These are phyloP conservation scores for Lyophyllum semitale DNA, from an alignment of 768 basidiomycete genomes.

Conservation along the genomic window DNA sequence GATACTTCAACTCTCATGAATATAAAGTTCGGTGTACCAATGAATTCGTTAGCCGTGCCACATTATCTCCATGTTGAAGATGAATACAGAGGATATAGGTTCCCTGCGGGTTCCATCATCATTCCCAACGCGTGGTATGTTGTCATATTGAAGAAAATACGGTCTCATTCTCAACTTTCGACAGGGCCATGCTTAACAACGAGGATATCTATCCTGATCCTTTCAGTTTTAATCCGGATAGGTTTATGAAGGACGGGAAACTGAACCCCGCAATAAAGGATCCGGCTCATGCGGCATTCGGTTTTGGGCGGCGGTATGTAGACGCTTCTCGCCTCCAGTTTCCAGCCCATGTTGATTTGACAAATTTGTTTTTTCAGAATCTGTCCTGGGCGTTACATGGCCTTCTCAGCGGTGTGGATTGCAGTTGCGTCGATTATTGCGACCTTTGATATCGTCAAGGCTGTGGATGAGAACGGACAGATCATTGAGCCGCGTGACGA, in stretches of 20 bases:
- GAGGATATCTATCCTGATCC: constrained; percentile 32
- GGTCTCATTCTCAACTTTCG: background rate
- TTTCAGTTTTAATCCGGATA: constrained; percentile 32
- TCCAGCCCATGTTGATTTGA: background rate
- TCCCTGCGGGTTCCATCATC: constrained; percentile 32
- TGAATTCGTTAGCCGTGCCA: constrained; percentile 27
- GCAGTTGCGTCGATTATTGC: constrained; percentile 29
- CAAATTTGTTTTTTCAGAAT: constrained; percentile 5
- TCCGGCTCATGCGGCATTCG: constrained; percentile 19
- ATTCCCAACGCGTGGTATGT: constrained; percentile 32
- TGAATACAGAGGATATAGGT: constrained; percentile 34
- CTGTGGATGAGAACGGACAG: constrained; percentile 15
- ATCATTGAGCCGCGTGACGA: constrained; percentile 14
- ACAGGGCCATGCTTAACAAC: constrained; percentile 37
- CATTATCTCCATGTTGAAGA: constrained; percentile 32
- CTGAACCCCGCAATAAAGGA: constrained; percentile 17
- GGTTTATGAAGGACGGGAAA: constrained; percentile 32
- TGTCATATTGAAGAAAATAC: background rate
- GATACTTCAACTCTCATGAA: background rate
- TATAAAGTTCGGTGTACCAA: background rate
- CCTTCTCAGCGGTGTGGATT: constrained; percentile 30
- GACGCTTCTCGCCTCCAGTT: background rate
- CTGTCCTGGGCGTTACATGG: constrained; percentile 36
- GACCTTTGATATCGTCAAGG: no score
- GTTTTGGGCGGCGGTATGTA: constrained; percentile 22